Evolutionary conservation across 177 flowering plant species (phyloP).

Genomic region (Vitis hybrid): DNA sequence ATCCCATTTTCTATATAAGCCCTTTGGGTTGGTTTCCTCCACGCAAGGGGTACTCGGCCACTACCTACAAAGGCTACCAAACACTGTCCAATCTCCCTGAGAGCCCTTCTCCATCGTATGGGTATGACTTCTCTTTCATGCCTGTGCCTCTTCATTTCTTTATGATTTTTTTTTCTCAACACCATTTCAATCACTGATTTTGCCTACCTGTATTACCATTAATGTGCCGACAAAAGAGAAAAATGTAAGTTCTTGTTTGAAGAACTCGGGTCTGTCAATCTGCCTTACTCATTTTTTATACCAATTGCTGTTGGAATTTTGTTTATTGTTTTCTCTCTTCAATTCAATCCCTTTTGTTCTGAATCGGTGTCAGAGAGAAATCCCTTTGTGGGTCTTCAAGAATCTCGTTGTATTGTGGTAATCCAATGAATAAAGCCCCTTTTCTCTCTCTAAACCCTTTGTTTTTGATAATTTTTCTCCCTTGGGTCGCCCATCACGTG

Average conservation of each 20-base stretch:
- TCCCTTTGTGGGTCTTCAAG: too few species aligned
- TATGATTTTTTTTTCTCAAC: background rate
- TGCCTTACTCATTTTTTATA: background rate
- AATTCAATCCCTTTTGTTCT: too few species aligned
- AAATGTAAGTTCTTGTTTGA: background rate
- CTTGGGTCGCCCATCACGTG: too few species aligned
- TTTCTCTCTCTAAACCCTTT: too few species aligned
- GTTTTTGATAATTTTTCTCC: too few species aligned
- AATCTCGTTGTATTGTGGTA: too few species aligned
- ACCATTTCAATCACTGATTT: background rate
- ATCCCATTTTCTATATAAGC: constrained; percentile 1
- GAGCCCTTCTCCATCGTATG: too few species aligned
- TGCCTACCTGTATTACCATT: background rate
- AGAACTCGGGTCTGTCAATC: background rate
- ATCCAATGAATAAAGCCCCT: too few species aligned
- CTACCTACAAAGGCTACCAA: constrained; percentile 10
- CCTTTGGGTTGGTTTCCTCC: constrained; percentile 23
- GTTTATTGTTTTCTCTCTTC: background rate
- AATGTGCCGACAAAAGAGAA: constrained; percentile 6
- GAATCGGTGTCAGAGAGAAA: too few species aligned
- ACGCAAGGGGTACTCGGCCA: constrained; percentile 11
- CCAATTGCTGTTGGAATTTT: background rate
- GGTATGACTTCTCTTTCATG: too few species aligned
- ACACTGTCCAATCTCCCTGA: background rate
- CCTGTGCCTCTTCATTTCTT: background rate